Evolutionary conservation across 768 basidiomycete genomes (phyloP).

Genomic region (Tulasnella sp.): DNA sequence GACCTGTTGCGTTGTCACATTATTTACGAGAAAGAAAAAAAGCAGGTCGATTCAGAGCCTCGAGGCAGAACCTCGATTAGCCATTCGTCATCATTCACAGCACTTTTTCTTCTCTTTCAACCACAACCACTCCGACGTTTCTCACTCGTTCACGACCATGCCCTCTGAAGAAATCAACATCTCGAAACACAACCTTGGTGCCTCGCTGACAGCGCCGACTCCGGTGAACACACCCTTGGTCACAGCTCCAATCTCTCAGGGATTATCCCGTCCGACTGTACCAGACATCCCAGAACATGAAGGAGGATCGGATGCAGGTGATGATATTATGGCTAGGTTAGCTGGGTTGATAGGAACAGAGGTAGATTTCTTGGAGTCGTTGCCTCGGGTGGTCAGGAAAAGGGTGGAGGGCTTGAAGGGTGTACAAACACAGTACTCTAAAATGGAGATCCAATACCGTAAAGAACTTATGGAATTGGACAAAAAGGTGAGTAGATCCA

Average conservation of each 20-base stretch:
- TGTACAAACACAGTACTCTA: slow-evolving; percentile 80
- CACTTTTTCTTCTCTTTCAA: background rate
- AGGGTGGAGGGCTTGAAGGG: slow-evolving; percentile 89
- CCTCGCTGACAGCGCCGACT: slow-evolving; percentile 48
- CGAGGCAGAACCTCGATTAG: background rate
- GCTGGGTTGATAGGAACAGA: too few relatives aligned
- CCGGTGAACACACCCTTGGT: slow-evolving; percentile 85
- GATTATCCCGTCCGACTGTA: slow-evolving; percentile 58
- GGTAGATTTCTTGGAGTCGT: slow-evolving; percentile 60
- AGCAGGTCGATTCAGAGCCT: background rate
- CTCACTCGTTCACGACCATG: background rate
- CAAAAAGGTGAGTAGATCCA: slow-evolving; percentile 57
- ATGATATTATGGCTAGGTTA: slow-evolving; percentile 34
- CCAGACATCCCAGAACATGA: slow-evolving; percentile 37
- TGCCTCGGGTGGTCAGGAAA: slow-evolving; percentile 67
- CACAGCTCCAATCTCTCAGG: slow-evolving; percentile 64
- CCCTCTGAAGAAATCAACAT: slow-evolving; percentile 4
- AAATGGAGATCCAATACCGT: slow-evolving; percentile 88
- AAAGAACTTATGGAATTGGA: slow-evolving; percentile 89
- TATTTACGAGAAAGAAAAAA: background rate
- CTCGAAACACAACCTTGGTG: background rate
- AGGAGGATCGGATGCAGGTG: slow-evolving; percentile 46
- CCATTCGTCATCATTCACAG: background rate
- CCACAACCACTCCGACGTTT: background rate
- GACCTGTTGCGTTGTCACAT: background rate